These are phyloP conservation scores for Orbilia javanica DNA, from an alignment of 2,329 filamentous ascomycete genomes.

Conservation along the genomic window DNA sequence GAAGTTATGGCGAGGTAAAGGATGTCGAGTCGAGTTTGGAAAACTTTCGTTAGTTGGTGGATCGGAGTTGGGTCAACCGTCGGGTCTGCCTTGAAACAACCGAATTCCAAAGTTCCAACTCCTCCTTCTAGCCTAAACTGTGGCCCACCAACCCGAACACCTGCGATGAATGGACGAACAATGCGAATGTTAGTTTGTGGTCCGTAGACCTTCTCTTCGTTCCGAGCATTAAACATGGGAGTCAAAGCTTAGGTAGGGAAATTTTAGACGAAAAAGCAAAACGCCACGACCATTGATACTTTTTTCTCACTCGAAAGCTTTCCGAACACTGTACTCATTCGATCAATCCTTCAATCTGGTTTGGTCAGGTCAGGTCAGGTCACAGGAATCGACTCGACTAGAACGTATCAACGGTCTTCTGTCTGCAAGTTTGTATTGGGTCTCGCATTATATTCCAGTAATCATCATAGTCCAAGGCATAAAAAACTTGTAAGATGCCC, in stretches of 20 bases:
- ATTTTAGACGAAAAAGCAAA: conserved; percentile 24
- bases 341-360: conserved; percentile 27
- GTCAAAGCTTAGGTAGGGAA: conserved; percentile 6
- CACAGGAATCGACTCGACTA: conserved; percentile 54
- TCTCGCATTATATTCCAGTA: conserved; percentile 49
- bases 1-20: conserved; percentile 6
- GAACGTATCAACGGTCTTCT: conserved; percentile 41
- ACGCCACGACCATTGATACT: background rate
- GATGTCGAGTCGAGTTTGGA: conserved; percentile 11
- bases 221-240: background rate
- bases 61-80: conserved; percentile 24
- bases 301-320: conserved; percentile 24
- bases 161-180: background rate
- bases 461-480: conserved; percentile 31
- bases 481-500: conserved; percentile 48
- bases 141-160: background rate
- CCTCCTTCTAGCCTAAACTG: conserved; percentile 23
- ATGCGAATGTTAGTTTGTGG: background rate
- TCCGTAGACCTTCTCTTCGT: conserved; percentile 4
- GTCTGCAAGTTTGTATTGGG: conserved; percentile 55
- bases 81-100: conserved; percentile 30
- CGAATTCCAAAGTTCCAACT: conserved; percentile 19
- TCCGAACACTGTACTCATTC: conserved; percentile 10
- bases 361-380: conserved; percentile 27
- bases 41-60: conserved; percentile 15